Evolutionary conservation across 1,139 yeast genomes (phyloP), one percentile per base, ranked within the genome.

Genomic region (Kazachstania sp.): DNA sequence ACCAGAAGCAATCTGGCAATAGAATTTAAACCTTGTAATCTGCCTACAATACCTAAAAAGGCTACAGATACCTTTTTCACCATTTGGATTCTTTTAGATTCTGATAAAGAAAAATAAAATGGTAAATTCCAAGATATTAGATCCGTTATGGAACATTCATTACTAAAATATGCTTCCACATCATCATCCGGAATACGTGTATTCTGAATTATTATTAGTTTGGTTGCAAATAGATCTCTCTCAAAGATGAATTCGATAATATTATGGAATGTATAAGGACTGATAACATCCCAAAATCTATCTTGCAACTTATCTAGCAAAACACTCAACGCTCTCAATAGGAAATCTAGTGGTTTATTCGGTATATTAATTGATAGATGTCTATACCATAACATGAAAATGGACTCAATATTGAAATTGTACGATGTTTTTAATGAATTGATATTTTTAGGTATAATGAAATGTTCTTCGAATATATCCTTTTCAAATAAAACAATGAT

Each of bases 311-410:
- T 67, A 2, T 51, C 48, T 29, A 82, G 60, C 1, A 80, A 62
- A 18, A 70, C 51, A 8, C 68, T 57, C 34, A 83, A 68, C 1
- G 76, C 74, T 45, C 74, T 64, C 29, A 84, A 64, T 5, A 81
- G 62, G 23, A 70, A 63, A 0, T 84, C 86, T 20, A 83, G 61
- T 0, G 90, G 82, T 19, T 66, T 67, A 40, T 72, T 73, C 74
- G 71, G 47, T 75, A 64, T 60, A 71, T 78, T 53, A 74, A 78
- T 54, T 68, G 70, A 49, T 74, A 68, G 37, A 49, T 63, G 66
- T 36, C 55, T 56, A 35, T 59, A 61, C 64, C 64, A 63, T 2
- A 81, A 72, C 26, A 70, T 67, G 26, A 73, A 60, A 6, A 80
- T 57, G 1, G 83, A 63, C 54, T 75, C 60, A 58, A 74, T 60